Evolutionary conservation across 2,329 filamentous ascomycete genomes (phyloP).

Genomic region (Exophiala sideris): DNA sequence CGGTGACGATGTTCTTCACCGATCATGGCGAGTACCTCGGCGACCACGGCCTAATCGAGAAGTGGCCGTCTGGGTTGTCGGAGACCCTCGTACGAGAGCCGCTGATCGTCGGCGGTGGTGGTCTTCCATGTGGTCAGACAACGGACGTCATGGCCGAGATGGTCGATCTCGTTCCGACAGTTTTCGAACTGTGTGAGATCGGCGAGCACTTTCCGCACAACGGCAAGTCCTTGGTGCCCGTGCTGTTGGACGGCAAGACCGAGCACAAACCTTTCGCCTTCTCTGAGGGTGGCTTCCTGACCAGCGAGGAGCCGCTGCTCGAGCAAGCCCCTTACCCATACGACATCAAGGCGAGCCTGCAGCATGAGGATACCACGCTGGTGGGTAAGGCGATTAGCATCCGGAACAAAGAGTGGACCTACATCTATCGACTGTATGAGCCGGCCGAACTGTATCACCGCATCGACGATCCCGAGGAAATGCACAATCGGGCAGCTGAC

Average conservation of each 20-base stretch:
- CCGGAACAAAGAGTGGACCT: constrained; percentile 38
- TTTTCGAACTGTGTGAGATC: constrained; percentile 40
- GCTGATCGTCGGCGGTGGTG: constrained; percentile 43
- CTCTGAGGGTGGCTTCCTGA: constrained; percentile 46
- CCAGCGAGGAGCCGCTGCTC: constrained; percentile 44
- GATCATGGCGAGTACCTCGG: constrained; percentile 47
- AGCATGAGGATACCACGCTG: constrained; percentile 44
- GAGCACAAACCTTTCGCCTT: constrained; percentile 43
- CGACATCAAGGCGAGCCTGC: constrained; percentile 45
- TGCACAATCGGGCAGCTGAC: constrained; percentile 43
- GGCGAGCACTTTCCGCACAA: constrained; percentile 42
- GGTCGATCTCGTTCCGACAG: constrained; percentile 46
- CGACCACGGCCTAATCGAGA: constrained; percentile 49
- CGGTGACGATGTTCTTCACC: constrained; percentile 33
- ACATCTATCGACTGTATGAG: constrained; percentile 47
- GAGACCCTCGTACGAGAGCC: constrained; percentile 45
- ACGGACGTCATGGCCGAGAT: constrained; percentile 42
- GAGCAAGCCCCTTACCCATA: constrained; percentile 46
- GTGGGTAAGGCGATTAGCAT: constrained; percentile 43
- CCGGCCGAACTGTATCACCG: constrained; percentile 44
- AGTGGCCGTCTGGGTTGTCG: constrained; percentile 47
- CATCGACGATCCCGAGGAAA: constrained; percentile 37
- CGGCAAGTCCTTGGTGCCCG: constrained; percentile 36
- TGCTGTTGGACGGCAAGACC: constrained; percentile 26
- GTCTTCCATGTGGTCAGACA: constrained; percentile 36